Percentiles rank a stretch among this genome's conserved stretches.
Evolutionary conservation across 1,284 basidiomycete species (phyloP).

Genomic region (Heterobasidion irregulare): DNA sequence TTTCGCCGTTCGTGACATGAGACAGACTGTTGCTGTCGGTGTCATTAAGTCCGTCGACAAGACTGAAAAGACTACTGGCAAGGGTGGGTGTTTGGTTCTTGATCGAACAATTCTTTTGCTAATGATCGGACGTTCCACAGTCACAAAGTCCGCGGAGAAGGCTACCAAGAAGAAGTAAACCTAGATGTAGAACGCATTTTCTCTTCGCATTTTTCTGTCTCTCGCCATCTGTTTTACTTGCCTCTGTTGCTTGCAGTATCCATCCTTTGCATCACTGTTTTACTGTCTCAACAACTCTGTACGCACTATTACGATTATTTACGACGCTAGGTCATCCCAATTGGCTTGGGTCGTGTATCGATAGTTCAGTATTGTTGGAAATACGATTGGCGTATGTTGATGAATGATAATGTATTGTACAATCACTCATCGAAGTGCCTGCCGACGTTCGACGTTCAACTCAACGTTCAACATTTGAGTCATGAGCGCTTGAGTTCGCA

Average conservation of each 20-base stretch:
- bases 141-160: constrained; percentile 95
- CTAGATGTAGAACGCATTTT: constrained; percentile 54
- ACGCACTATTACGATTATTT: constrained; percentile 41
- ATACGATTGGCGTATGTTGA: constrained; percentile 25
- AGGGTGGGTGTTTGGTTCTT: constrained; percentile 46
- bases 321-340: constrained; percentile 13
- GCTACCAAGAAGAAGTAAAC: constrained; percentile 93
- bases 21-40: constrained; percentile 95
- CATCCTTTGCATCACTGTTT: constrained; percentile 29
- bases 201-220: constrained; percentile 15
- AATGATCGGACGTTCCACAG: constrained; percentile 30
- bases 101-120: constrained; percentile 1
- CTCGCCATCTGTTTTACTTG: constrained; percentile 26
- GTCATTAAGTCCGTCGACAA: constrained; percentile 96
- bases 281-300: constrained; percentile 30
- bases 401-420: background rate
- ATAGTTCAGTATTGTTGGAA: constrained; percentile 12
- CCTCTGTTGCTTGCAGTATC: constrained; percentile 30
- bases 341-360: constrained; percentile 12
- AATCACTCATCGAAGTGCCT: background rate
- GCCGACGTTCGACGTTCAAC: background rate
- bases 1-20: constrained; percentile 98
- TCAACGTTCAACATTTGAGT: too few species aligned
- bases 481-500: too few species aligned
- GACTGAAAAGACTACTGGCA: constrained; percentile 80